Base-by-base conservation (phyloP, 257 asterid species). In the Coffea eugenioides region DNA sequence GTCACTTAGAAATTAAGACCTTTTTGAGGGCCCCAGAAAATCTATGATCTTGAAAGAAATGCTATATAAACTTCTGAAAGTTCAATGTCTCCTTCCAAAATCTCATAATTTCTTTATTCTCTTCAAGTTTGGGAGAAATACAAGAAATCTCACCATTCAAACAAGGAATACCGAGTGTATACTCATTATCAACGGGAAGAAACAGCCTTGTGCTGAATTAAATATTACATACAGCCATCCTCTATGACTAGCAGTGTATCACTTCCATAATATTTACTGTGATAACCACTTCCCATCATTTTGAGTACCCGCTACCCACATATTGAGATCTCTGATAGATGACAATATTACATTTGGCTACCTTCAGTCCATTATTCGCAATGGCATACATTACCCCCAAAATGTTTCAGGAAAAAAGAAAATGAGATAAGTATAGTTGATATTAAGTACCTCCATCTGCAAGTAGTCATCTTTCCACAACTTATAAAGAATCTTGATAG, bases 381-480 rank as follows among this genome's bases (percentile, higher is more conserved):
- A 56, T 56, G 62, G 62, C 20, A 16, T 15, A 16, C 62, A 56
- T 56, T 56, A 23, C 62, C 46, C 46, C 27, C 27, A 52, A 52
- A 69, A 69, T 12, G 7, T 8, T 64, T 64, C 69, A 25, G 2
- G 31, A 64, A 49, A 39, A 73, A 51, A 45, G 18, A 12, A 64
- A 39, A 80, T 51, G 45, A 27, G 8, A 39, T 71, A 48, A 56
- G 62, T 21, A 49, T 62, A 59, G 57, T 18, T 59, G 57, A 27
- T 34, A 78, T 23, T 74, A 74, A n/a, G 73, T 88, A 93, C 97
- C 97, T 94, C 92, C 94, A 96, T 92, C 76, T 89, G 87, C 86
- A 96, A 54, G 81, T 87, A 91, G 73, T 88, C 91, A 78, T 91
- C 97, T 84, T 91, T 91, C 98, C 97, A 96, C 21, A 94, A 94